Percentiles rank a stretch among this genome's conserved stretches.
Conservation (phyloP, 805 yeast genomes). For the Wickerhamomyces hampshirensis region DNA sequence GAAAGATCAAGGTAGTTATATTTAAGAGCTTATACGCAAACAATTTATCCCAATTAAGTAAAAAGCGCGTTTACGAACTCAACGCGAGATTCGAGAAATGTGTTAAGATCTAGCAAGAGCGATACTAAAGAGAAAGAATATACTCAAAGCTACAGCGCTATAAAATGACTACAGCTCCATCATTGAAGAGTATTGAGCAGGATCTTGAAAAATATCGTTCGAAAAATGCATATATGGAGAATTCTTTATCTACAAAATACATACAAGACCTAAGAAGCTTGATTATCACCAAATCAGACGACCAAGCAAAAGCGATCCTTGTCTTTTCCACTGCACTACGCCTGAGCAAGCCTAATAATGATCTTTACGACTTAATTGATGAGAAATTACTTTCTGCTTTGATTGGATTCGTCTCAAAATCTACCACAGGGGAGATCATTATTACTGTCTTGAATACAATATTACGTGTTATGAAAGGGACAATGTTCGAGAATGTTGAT, state of each 20-base stretch:
- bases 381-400: slow-evolving; percentile 35
- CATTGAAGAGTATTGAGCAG: slow-evolving; percentile 20
- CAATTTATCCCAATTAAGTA: too few relatives aligned
- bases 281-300: slow-evolving; percentile 38
- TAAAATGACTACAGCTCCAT: too few relatives aligned
- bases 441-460: slow-evolving; percentile 39
- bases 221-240: slow-evolving; percentile 16
- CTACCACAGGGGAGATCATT: slow-evolving; percentile 33
- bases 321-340: slow-evolving; percentile 51
- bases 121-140: too few relatives aligned
- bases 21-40: too few relatives aligned
- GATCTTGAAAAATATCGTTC: slow-evolving; percentile 14
- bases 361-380: slow-evolving; percentile 33
- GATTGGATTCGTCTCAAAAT: slow-evolving; percentile 35
- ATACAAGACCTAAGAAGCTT: slow-evolving; percentile 32
- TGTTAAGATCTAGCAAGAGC: too few relatives aligned
- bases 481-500: slow-evolving; percentile 15
- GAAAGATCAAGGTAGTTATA: too few relatives aligned
- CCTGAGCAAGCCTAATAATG: slow-evolving; percentile 35
- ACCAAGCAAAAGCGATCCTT: slow-evolving; percentile 34
- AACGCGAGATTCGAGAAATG: too few relatives aligned
- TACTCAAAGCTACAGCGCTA: too few relatives aligned
- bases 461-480: slow-evolving; percentile 18
- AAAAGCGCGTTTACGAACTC: too few relatives aligned
- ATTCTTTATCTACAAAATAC: slow-evolving; percentile 15